Base-by-base conservation (phyloP, 2,329 filamentous ascomycete species). In the Penicillium sp. region DNA sequence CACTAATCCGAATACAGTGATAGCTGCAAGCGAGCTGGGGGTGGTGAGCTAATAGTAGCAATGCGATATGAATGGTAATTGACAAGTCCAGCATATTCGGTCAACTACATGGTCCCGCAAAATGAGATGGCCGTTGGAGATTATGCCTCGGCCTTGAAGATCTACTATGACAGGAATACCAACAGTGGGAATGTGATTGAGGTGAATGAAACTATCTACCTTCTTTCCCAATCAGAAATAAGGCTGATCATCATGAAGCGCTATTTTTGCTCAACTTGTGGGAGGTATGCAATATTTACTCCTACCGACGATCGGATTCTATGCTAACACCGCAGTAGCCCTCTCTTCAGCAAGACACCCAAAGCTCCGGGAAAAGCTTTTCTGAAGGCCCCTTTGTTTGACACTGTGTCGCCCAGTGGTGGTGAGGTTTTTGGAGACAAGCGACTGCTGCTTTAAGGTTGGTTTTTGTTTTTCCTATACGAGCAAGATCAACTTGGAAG, bases 211-310 rank as follows among this genome's bases (percentile, higher is more conserved):
- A n/a, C n/a, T n/a, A n/a, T n/a, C n/a, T n/a, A n/a, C n/a, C n/a
- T n/a, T n/a, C n/a, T n/a, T n/a, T n/a, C n/a, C n/a, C n/a, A n/a
- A n/a, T n/a, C n/a, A n/a, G n/a, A n/a, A n/a, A n/a, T n/a, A n/a
- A n/a, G n/a, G n/a, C n/a, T n/a, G n/a, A n/a, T n/a, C n/a, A n/a
- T 9, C 9, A 1, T n/a, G 2, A 9, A 15, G 52, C 48, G 49
- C 10, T 30, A 46, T 32, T 57, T 57, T 27, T 55, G 52, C 22
- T 48, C 48, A 1, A 39, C 29, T 13, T 57, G 47, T 39, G 53
- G 53, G 30, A 55, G 53, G 52, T 54, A 41, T 17, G 17, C 28
- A 18, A 13, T 30, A 30, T 30, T 30, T 30, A 12, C 6, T 10
- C 13, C 8, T 9, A n/a, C n/a, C 8, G 26, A 29, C 9, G n/a